A percentile compares a stretch with the other conserved stretches of the same genome.
Evolutionary conservation across 345 rosid genomes (phyloP).

Genomic region (Ricinus communis): DNA sequence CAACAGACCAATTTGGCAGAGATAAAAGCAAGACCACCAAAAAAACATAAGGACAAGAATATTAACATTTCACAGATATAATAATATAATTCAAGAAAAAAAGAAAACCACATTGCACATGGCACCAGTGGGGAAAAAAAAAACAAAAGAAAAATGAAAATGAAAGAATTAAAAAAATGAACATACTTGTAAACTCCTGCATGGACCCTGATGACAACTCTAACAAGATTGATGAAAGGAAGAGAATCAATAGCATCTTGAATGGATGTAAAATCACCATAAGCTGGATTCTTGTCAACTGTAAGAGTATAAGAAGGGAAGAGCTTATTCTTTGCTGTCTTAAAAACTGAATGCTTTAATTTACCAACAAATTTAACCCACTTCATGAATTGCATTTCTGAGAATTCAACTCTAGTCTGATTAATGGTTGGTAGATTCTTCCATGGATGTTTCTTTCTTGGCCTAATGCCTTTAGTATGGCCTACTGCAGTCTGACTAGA

Average conservation of each 20-base stretch:
- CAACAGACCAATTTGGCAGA: slow-evolving; percentile 16
- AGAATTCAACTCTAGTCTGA: slow-evolving; percentile 49
- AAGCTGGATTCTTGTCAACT: slow-evolving; percentile 57
- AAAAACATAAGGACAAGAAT: not conserved
- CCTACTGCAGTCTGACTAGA: slow-evolving; percentile 39
- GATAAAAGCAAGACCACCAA: slow-evolving; percentile 5
- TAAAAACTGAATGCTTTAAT: slow-evolving; percentile 74
- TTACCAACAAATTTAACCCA: slow-evolving; percentile 91
- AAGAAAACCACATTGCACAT: slow-evolving; percentile 7
- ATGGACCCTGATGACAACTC: slow-evolving; percentile 90
- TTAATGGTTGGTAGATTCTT: slow-evolving; percentile 38
- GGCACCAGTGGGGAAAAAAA: not conserved
- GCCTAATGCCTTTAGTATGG: slow-evolving; percentile 70
- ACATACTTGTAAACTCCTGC: slow-evolving; percentile 95
- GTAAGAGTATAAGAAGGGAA: slow-evolving; percentile 69
- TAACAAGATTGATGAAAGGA: slow-evolving; percentile 72
- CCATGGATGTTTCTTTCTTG: slow-evolving; percentile 27
- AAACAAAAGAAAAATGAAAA: not conserved
- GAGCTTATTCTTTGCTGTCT: slow-evolving; percentile 78
- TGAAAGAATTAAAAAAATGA: not conserved
- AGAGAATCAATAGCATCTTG: slow-evolving; percentile 95
- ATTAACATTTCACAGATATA: too few species aligned
- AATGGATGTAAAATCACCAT: slow-evolving; percentile 80
- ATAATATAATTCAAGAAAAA: too few species aligned
- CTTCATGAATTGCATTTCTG: slow-evolving; percentile 84